phyloP scores from a whole-genome alignment of 116 monocot genomes.

The Papilionanthe hybrid region DNA sequence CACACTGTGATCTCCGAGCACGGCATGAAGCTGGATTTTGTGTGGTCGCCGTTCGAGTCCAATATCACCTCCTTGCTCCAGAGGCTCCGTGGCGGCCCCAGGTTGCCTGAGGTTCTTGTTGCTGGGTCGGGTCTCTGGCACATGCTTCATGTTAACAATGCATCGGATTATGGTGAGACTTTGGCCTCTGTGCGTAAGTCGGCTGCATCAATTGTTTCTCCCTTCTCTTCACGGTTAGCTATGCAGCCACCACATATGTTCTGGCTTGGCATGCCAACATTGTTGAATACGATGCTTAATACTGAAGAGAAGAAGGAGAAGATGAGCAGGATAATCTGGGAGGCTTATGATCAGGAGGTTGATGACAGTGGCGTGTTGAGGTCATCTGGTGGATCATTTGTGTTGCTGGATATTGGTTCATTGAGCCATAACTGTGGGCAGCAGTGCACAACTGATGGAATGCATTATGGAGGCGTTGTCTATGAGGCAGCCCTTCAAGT shows the following conservation, averaged over 20 bases:
- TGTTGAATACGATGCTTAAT: constrained; percentile 56
- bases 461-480: constrained; percentile 68
- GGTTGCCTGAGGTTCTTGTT: constrained; percentile 65
- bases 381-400: constrained; percentile 39
- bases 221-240: constrained; percentile 3
- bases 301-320: constrained; percentile 63
- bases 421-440: constrained; percentile 57
- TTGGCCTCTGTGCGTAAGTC: constrained; percentile 26
- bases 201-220: constrained; percentile 6
- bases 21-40: constrained; percentile 48
- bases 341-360: constrained; percentile 40
- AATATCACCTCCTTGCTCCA: constrained; percentile 46
- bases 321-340: constrained; percentile 36
- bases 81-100: constrained; percentile 9
- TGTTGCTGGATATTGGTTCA: constrained; percentile 51
- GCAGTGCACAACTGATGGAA: constrained; percentile 71
- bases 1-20: constrained; percentile 29
- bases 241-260: constrained; percentile 44
- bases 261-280: constrained; percentile 76
- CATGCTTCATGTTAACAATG: constrained; percentile 63
- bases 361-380: constrained; percentile 31
- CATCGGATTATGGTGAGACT: constrained; percentile 35
- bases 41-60: constrained; percentile 78
- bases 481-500: constrained; percentile 80
- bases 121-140: constrained; percentile 87